Conservation (phyloP, 2,329 filamentous ascomycete genomes). For the Penicillium olsonii region DNA sequence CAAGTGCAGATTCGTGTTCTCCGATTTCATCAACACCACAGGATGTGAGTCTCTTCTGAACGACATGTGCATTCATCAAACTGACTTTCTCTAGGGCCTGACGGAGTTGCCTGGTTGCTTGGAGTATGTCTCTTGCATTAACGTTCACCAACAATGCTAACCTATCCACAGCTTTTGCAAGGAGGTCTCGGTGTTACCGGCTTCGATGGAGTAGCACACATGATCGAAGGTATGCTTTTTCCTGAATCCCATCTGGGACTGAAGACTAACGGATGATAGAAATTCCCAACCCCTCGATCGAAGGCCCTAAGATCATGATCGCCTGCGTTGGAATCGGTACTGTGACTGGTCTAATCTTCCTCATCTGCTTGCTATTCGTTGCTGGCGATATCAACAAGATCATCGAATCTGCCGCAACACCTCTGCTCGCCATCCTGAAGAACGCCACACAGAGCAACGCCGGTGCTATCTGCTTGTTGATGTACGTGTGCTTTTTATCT, state of each 20-base stretch:
- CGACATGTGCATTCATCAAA: not conserved
- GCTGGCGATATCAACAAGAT: conserved; percentile 59
- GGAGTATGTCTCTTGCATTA: conserved; percentile 33
- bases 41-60: conserved; percentile 50
- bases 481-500: conserved; percentile 38
- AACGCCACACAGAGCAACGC: conserved; percentile 63
- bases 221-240: conserved; percentile 53
- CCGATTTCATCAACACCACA: conserved; percentile 66
- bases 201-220: conserved; percentile 53
- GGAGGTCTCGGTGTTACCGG: conserved; percentile 58
- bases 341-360: conserved; percentile 63
- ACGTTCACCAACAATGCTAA: conserved; percentile 18
- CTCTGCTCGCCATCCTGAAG: conserved; percentile 63
- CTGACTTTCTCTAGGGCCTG: conserved; percentile 50
- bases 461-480: conserved; percentile 65
- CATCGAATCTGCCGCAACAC: conserved; percentile 58
- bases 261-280: conserved; percentile 27
- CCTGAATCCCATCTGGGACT: no score
- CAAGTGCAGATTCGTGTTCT: conserved; percentile 53
- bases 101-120: conserved; percentile 57
- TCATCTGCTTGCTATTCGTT: conserved; percentile 65
- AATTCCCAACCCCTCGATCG: conserved; percentile 48
- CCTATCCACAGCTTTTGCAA: conserved; percentile 42
- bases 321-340: conserved; percentile 65
- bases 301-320: conserved; percentile 68